Conservation (phyloP, 108 stramenopile genomes). For the Cyclostephanos invisitatus region DNA sequence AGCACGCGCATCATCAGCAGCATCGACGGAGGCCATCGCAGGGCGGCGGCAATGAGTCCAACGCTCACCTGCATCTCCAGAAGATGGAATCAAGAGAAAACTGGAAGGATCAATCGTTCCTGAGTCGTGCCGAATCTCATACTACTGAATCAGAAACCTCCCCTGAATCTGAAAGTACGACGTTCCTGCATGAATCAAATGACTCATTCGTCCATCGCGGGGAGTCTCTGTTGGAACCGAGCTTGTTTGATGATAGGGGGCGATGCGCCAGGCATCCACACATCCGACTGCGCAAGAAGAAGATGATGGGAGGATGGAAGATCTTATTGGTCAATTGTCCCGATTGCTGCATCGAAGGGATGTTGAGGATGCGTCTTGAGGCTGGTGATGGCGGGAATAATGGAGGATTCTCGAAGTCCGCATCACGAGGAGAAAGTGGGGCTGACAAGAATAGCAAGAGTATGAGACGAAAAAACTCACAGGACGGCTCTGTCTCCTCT, state of each 20-base stretch:
- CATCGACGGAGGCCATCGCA: too few species aligned
- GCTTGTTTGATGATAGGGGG: slow-evolving; percentile 35
- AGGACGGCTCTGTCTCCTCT: not conserved
- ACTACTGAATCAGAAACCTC: too few species aligned
- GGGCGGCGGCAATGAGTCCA: too few species aligned
- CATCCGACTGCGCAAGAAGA: slow-evolving; percentile 46
- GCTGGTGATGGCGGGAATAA: not conserved
- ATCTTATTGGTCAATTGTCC: slow-evolving; percentile 39
- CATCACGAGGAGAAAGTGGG: not conserved
- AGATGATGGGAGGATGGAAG: slow-evolving; percentile 50
- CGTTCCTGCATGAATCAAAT: too few species aligned
- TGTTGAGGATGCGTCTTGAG: slow-evolving; percentile 33
- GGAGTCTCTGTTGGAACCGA: slow-evolving; percentile 7
- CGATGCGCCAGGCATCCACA: slow-evolving; percentile 44
- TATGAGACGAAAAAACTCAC: not conserved
- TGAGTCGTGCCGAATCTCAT: too few species aligned
- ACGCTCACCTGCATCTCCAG: too few species aligned
- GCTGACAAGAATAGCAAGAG: not conserved
- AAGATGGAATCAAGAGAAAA: too few species aligned
- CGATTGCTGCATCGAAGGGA: slow-evolving; percentile 43
- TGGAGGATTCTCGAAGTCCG: not conserved
- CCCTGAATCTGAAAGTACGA: too few species aligned
- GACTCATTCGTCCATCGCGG: too few species aligned
- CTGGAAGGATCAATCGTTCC: too few species aligned
- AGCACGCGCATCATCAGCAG: too few species aligned